Base-by-base conservation (phyloP, 371 early-diverging fungal species). In the Lichtheimia ornata region DNA sequence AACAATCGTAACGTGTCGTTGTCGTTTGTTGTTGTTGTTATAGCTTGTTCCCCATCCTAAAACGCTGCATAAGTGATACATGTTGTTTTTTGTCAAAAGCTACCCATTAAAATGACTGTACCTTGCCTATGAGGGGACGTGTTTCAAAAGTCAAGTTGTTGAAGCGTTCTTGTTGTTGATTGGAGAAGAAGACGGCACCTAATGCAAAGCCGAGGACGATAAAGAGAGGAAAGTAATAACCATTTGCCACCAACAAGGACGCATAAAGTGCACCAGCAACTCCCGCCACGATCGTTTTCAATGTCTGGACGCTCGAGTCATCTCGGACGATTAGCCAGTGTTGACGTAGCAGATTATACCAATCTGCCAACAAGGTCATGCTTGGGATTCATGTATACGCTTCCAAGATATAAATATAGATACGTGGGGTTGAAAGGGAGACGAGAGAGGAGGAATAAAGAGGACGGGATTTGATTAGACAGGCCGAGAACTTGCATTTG, bases 161-260 rank as follows among this genome's bases (percentile, higher is more conserved):
- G 54, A 54, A 54, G 18, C 20, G 24, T 54, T 9, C 20, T 56
- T 56, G 44, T 25, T 44, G 1, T 40, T 58, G 22, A 57, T 60
- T 52, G 28, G 63, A 25, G 61, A 72, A 35, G 62, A 66, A 14
- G 66, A 35, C 43, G 0, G 61, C 65, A 15, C 72, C 74, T 1
- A 65, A n/a, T 3, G 50, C 44, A 51, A 72, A 77, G 0, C 78
- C 74, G 40, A 67, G 6, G 1, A 63, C 53, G 1, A 78, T 56
- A 28, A 63, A 74, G 7, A 71, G 42, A 0, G 66, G 57, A 52
- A 64, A 78, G 12, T 54, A 63, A 42, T 68, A 72, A 17, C 77
- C 77, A 41, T 72, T 68, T 4, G 66, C 50, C 14, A 67, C 22
- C 9, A 77, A 64, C 17, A 77, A 28, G 17, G 64, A 13, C 11